phyloP scores from a whole-genome alignment of 371 early-diverging fungal species.

The Mucor saturninus region DNA sequence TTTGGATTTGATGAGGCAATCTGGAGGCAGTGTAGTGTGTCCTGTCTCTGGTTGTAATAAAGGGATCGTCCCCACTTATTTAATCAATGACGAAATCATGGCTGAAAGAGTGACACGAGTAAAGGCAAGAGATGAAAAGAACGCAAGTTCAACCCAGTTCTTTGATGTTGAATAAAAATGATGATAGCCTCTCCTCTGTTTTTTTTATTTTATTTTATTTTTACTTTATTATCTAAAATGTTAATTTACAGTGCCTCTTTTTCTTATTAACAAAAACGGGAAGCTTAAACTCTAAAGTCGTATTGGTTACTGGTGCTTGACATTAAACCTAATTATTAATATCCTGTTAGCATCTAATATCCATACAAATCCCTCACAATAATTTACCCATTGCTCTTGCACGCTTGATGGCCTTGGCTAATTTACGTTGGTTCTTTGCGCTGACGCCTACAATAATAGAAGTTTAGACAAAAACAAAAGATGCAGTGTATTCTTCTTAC shows the following conservation, averaged over 20 bases:
- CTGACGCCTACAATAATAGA: constrained; percentile 48
- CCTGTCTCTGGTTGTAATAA: constrained; percentile 40
- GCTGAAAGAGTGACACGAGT: constrained; percentile 33
- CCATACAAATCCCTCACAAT: constrained; percentile 1
- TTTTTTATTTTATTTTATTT: constrained; percentile 1
- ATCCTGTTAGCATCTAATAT: background rate
- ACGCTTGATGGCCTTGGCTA: constrained; percentile 84
- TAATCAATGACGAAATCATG: constrained; percentile 26
- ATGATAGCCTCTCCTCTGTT: too few species aligned
- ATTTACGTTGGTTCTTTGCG: constrained; percentile 78
- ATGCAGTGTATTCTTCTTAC: constrained; percentile 23
- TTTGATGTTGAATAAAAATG: constrained; percentile 37
- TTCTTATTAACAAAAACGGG: background rate
- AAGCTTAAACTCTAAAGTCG: constrained; percentile 22
- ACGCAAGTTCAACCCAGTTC: background rate
- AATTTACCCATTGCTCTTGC: constrained; percentile 81
- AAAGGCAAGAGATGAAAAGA: constrained; percentile 7
- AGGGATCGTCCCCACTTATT: background rate
- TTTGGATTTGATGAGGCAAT: constrained; percentile 10
- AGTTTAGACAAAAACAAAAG: background rate
- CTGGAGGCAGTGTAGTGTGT: constrained; percentile 20
- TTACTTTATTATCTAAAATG: constrained; percentile 2
- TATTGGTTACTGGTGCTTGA: constrained; percentile 46
- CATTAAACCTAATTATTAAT: constrained; percentile 44
- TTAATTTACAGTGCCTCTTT: constrained; percentile 1